A percentile compares a stretch with the other conserved stretches of the same genome.
Evolutionary conservation across 495 filamentous ascomycete species (phyloP).

Genomic region (Aspergillus panamensis): DNA sequence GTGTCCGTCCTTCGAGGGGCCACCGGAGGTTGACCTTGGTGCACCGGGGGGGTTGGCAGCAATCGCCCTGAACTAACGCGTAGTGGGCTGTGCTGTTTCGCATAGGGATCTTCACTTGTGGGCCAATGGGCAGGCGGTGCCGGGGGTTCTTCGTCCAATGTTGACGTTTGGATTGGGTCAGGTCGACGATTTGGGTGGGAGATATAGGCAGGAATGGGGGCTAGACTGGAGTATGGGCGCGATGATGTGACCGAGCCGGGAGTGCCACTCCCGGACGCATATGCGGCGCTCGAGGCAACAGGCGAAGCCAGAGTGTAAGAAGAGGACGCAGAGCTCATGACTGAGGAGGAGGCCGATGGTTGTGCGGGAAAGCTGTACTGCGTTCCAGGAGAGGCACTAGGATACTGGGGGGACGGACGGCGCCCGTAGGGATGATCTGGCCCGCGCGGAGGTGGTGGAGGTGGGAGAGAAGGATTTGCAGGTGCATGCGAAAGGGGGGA

Average conservation of each 20-base stretch:
- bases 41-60: constrained; percentile 37
- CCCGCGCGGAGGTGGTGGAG: constrained; percentile 46
- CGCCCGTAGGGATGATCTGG: constrained; percentile 48
- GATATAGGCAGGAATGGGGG: constrained; percentile 29
- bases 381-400: constrained; percentile 16
- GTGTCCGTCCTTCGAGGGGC: constrained; percentile 50
- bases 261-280: constrained; percentile 24
- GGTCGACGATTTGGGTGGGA: constrained; percentile 29
- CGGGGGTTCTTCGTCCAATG: constrained; percentile 44
- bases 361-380: constrained; percentile 23
- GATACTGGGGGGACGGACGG: constrained; percentile 32
- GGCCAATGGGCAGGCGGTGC: constrained; percentile 45
- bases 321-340: constrained; percentile 14
- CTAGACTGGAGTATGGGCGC: constrained; percentile 27
- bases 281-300: constrained; percentile 17
- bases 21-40: constrained; percentile 42
- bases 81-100: constrained; percentile 32
- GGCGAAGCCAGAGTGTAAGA: constrained; percentile 27
- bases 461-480: constrained; percentile 33
- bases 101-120: constrained; percentile 28
- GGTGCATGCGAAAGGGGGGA: constrained; percentile 36
- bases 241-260: constrained; percentile 18
- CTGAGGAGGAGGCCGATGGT: constrained; percentile 13
- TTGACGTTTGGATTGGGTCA: constrained; percentile 24
- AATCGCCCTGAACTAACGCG: constrained; percentile 39